Evolutionary conservation across 2,329 filamentous ascomycete species (phyloP).

Genomic region (Aspergillus intermedius): DNA sequence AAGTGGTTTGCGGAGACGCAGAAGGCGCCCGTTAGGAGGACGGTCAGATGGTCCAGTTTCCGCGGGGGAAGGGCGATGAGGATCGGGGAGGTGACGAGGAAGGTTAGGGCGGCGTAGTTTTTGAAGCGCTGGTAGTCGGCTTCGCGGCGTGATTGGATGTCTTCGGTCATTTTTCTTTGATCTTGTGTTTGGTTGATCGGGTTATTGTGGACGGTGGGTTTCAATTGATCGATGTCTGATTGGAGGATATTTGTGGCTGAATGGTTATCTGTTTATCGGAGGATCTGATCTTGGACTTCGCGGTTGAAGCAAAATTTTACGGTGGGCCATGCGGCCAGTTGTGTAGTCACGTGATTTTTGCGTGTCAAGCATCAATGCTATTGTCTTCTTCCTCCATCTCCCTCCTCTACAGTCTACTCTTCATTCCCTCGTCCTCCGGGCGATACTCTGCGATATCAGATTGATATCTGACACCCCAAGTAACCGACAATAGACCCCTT

Average conservation of each 20-base stretch:
- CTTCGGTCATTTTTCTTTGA: constrained; percentile 8
- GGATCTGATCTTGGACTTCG: neutral
- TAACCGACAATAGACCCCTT: neutral
- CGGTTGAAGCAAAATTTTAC: constrained; percentile 12
- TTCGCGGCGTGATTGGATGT: constrained; percentile 16
- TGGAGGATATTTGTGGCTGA: neutral
- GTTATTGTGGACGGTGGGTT: neutral
- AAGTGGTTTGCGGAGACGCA: constrained; percentile 34
- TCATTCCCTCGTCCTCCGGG: too few species aligned
- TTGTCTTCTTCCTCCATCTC: neutral
- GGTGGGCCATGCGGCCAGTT: constrained; percentile 2
- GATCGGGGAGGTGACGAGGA: constrained; percentile 29
- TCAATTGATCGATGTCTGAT: neutral
- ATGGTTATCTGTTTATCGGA: neutral
- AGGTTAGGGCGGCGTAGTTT: constrained; percentile 32
- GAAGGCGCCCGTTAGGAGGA: constrained; percentile 34
- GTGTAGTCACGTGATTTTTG: constrained; percentile 12
- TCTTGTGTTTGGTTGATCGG: constrained; percentile 3
- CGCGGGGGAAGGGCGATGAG: constrained; percentile 32
- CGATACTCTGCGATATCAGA: too few species aligned
- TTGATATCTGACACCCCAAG: neutral
- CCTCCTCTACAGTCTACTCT: neutral
- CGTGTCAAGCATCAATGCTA: neutral
- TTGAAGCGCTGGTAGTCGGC: constrained; percentile 37
- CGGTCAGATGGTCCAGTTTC: constrained; percentile 31